Conservation (phyloP, 768 basidiomycete genomes). For the Rhodotorula graminis region DNA sequence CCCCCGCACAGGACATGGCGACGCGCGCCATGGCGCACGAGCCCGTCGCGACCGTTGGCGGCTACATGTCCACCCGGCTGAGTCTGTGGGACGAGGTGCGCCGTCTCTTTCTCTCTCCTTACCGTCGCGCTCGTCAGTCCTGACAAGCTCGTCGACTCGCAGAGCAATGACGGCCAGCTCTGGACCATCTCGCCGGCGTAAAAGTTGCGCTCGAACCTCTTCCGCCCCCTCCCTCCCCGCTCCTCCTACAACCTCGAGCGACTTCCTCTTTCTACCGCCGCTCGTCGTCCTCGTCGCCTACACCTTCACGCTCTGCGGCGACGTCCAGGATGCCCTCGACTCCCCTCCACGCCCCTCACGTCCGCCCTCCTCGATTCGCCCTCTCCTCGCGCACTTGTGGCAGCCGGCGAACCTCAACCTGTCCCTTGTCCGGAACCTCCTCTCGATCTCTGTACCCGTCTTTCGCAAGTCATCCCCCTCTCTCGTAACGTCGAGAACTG, state of each 20-base stretch:
- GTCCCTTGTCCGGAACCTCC: no score
- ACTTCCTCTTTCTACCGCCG: no score
- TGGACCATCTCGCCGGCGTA: conserved; percentile 29
- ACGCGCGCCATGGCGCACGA: conserved; percentile 20
- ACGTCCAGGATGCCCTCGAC: no score
- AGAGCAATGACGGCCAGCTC: conserved; percentile 14
- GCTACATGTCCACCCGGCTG: conserved; percentile 29
- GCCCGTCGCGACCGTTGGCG: conserved; percentile 14
- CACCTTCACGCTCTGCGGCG: no score
- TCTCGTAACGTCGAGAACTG: neutral
- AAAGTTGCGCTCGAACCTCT: neutral
- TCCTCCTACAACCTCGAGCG: neutral
- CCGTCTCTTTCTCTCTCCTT: no score
- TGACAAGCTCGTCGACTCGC: neutral
- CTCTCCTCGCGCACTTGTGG: neutral
- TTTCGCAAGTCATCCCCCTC: neutral
- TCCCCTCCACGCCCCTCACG: neutral
- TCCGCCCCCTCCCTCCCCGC: no score
- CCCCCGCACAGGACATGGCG: conserved; percentile 15
- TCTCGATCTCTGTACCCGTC: neutral
- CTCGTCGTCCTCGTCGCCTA: no score
- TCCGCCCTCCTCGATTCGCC: no score
- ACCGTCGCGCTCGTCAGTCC: no score
- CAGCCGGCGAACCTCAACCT: neutral
- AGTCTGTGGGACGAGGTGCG: conserved; percentile 17